Evolutionary conservation across 208 protist species (phyloP).

Genomic region (Acanthamoeba divionensis): DNA sequence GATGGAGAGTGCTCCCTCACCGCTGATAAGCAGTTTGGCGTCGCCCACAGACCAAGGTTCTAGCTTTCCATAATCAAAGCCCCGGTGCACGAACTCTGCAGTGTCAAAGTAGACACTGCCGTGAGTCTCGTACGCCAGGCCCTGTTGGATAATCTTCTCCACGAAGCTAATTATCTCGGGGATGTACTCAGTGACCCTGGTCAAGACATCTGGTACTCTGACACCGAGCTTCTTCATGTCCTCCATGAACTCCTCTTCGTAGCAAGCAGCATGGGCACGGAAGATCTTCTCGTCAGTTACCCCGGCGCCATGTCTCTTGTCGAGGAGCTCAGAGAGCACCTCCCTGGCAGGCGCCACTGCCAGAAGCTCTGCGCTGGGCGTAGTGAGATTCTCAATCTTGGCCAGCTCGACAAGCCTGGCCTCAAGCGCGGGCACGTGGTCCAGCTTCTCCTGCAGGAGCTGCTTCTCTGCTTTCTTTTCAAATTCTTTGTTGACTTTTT

Average conservation of each 20-base stretch:
- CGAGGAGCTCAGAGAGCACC: conserved; percentile 84
- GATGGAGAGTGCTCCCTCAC: conserved; percentile 79
- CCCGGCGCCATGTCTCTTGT: conserved; percentile 77
- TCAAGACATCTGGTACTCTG: conserved; percentile 87
- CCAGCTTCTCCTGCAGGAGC: background rate
- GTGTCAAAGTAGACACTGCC: conserved; percentile 96
- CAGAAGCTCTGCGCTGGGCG: background rate
- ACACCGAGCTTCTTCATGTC: conserved; percentile 88
- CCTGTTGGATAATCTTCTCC: conserved; percentile 93
- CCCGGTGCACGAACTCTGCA: conserved; percentile 12
- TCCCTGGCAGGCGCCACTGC: conserved; percentile 63
- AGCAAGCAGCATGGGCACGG: conserved; percentile 83
- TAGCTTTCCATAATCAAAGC: conserved; percentile 94
- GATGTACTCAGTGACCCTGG: conserved; percentile 96
- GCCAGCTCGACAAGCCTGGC: background rate
- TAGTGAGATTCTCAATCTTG: background rate
- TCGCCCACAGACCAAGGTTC: conserved; percentile 77
- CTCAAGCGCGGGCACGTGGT: background rate
- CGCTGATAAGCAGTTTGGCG: conserved; percentile 80
- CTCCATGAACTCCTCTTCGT: conserved; percentile 90
- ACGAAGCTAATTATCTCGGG: conserved; percentile 88
- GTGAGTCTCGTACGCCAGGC: conserved; percentile 90
- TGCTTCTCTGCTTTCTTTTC: conserved; percentile 26
- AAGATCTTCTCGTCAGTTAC: conserved; percentile 85
- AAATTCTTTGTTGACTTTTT: conserved; percentile 72